A percentile compares a stretch with the other conserved stretches of the same genome.
These are phyloP conservation scores for Russula lepida DNA, from an alignment of 768 basidiomycete genomes.

Conservation along the genomic window DNA sequence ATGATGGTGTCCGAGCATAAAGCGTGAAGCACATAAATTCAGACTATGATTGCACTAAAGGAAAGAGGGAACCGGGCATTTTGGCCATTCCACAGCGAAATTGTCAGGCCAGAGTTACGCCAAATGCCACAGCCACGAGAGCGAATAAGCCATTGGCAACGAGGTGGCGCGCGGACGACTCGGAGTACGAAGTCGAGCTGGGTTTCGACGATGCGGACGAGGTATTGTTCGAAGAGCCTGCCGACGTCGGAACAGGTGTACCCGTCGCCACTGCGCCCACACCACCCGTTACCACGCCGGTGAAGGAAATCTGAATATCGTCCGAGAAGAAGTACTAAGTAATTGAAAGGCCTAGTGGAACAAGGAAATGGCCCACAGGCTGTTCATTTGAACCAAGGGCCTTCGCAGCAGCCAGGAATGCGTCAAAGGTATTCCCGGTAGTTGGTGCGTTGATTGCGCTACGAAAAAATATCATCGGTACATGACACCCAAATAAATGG, in stretches of 20 bases:
- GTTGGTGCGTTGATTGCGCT: slow-evolving; percentile 41
- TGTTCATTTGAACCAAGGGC: slow-evolving; percentile 31
- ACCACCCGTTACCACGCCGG: slow-evolving; percentile 36
- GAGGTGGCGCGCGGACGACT: not conserved
- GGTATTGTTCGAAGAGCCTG: not conserved
- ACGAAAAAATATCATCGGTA: not conserved
- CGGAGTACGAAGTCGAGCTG: not conserved
- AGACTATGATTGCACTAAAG: not conserved
- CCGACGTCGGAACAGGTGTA: slow-evolving; percentile 1
- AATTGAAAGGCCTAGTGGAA: too few species aligned
- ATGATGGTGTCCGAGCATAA: not conserved
- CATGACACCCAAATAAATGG: not conserved
- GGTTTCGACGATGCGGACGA: not conserved
- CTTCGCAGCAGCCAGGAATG: slow-evolving; percentile 35
- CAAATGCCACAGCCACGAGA: not conserved
- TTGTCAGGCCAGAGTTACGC: slow-evolving; percentile 1
- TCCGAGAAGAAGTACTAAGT: not conserved
- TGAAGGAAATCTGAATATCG: slow-evolving; percentile 29
- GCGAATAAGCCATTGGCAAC: slow-evolving; percentile 8
- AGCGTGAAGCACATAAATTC: too few species aligned
- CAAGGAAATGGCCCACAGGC: slow-evolving; percentile 27
- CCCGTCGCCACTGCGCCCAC: slow-evolving; percentile 22
- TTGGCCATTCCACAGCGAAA: not conserved
- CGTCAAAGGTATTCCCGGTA: slow-evolving; percentile 36
- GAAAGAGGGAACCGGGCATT: not conserved